phyloP scores from a whole-genome alignment of 1,284 basidiomycete genomes.

The Apiotrichum gracile region DNA sequence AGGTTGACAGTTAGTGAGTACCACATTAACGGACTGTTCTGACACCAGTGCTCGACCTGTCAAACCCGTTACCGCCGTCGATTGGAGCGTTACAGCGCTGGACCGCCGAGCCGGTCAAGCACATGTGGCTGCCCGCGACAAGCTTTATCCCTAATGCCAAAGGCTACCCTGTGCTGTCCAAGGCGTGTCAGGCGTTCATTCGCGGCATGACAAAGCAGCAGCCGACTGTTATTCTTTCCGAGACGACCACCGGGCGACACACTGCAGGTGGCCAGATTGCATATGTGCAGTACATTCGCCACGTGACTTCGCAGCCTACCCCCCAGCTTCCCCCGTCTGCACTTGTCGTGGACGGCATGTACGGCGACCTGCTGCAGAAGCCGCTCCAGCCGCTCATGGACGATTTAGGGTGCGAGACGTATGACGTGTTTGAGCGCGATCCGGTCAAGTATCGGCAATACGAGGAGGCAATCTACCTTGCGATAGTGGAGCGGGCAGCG shows the following conservation, averaged over 20 bases:
- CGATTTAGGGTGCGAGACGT: conserved; percentile 88
- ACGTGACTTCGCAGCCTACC: conserved; percentile 63
- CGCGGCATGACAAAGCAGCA: conserved; percentile 78
- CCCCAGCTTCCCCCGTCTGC: conserved; percentile 54
- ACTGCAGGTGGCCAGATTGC: conserved; percentile 73
- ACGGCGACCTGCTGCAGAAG: conserved; percentile 92
- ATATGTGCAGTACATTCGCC: conserved; percentile 83
- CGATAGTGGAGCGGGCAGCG: conserved; percentile 63
- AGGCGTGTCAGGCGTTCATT: conserved; percentile 81
- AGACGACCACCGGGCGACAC: conserved; percentile 60
- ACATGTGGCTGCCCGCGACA: conserved; percentile 80
- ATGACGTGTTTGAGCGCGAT: conserved; percentile 96
- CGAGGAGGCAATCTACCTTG: conserved; percentile 83
- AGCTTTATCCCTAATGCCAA: conserved; percentile 94
- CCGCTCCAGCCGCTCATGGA: conserved; percentile 97
- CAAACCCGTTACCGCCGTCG: conserved; percentile 72
- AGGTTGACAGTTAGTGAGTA: conserved; percentile 71
- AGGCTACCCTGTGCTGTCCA: conserved; percentile 93
- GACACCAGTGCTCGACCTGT: conserved; percentile 73
- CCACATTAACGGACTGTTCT: not conserved
- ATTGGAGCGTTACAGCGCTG: conserved; percentile 70
- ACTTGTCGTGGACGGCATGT: conserved; percentile 74
- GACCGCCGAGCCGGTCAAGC: conserved; percentile 83
- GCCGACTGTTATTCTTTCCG: conserved; percentile 74
- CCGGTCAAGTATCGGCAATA: conserved; percentile 94